phyloP scores from a whole-genome alignment of 169 alveolate genomes.

The Babesia caballi region DNA sequence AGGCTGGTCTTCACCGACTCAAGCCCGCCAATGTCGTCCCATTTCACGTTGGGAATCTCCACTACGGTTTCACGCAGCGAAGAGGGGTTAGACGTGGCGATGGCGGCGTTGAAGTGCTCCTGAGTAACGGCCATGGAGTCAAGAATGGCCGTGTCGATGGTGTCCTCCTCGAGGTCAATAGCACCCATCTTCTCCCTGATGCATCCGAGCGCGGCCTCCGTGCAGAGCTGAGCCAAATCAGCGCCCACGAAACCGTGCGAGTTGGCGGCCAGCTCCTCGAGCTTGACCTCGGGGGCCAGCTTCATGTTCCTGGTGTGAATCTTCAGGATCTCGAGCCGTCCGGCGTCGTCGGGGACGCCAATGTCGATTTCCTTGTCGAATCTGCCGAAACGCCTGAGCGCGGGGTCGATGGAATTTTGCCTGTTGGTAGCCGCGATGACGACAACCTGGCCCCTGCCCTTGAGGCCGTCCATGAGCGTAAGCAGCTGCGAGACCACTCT shows the following conservation, averaged over 20 bases:
- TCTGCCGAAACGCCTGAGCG: constrained; percentile 98
- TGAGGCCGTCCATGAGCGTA: constrained; percentile 99
- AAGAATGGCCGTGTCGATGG: constrained; percentile 96
- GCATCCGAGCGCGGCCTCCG: constrained; percentile 97
- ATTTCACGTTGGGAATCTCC: constrained; percentile 97
- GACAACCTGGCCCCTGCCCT: constrained; percentile 99
- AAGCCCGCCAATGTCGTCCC: constrained; percentile 99
- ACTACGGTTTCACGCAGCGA: constrained; percentile 96
- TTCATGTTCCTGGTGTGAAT: constrained; percentile 99
- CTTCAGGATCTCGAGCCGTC: constrained; percentile 97
- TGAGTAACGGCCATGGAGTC: constrained; percentile 98
- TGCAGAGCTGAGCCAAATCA: constrained; percentile 95
- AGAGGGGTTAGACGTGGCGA: constrained; percentile 96
- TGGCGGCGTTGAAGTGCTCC: constrained; percentile 96
- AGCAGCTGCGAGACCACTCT: constrained; percentile 98
- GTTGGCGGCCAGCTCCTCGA: constrained; percentile 96
- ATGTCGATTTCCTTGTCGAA: constrained; percentile 98
- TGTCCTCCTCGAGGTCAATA: constrained; percentile 97
- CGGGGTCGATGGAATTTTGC: constrained; percentile 98
- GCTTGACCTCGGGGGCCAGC: constrained; percentile 95
- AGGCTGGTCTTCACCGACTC: constrained; percentile 93
- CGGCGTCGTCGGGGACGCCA: constrained; percentile 99
- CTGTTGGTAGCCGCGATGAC: constrained; percentile 98
- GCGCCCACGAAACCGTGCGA: constrained; percentile 99
- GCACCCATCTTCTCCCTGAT: constrained; percentile 99